Evolutionary conservation across 495 filamentous ascomycete genomes (phyloP), one percentile per base, ranked within the genome.

Genomic region (Penicillium atrosanguineum): DNA sequence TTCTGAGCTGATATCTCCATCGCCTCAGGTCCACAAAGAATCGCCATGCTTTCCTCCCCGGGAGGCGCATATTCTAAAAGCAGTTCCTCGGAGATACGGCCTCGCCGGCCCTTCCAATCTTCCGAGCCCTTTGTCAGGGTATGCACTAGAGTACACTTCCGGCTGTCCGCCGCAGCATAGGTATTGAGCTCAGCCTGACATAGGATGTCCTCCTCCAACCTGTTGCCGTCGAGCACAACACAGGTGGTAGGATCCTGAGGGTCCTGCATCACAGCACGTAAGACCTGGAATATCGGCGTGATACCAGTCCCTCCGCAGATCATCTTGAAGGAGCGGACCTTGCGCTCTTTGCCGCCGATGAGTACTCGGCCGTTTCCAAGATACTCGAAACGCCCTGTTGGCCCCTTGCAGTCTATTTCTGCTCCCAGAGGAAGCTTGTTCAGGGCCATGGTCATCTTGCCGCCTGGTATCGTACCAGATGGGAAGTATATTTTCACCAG

Each of bases 241-340:
- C 91, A 95, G 0, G 60, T 66, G 0, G 85, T 87, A 0, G 63
- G 54, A 64, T 88, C 86, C 9, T 76, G 56, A 4, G 53, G 50
- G 57, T 89, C 79, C 42, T 79, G 73, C 71, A 90, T 81, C 2
- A 94, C 82, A 4, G 90, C 89, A 26, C 90, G 76, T 34, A 97
- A 75, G 1, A 97, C 90, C 56, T 95, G 89, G 72, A 87, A 96
- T 50, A 97, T 88, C 1, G 93, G 93, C 38, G 93, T 97, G 60
- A 97, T 89, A 3, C 93, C 93, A 3, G 83, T 89, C 34, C 93
- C 93, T 26, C 81, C 93, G 55, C 89, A 94, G 45, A 97, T 87
- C 93, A 97, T 96, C 57, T 85, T 75, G 68, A 97, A 91, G 21
- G 76, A 79, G 38, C 78, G 78, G 1, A 96, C 83, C 2, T 56